Conservation (phyloP, 2,329 filamentous ascomycete species). For the Didymella lethalis region DNA sequence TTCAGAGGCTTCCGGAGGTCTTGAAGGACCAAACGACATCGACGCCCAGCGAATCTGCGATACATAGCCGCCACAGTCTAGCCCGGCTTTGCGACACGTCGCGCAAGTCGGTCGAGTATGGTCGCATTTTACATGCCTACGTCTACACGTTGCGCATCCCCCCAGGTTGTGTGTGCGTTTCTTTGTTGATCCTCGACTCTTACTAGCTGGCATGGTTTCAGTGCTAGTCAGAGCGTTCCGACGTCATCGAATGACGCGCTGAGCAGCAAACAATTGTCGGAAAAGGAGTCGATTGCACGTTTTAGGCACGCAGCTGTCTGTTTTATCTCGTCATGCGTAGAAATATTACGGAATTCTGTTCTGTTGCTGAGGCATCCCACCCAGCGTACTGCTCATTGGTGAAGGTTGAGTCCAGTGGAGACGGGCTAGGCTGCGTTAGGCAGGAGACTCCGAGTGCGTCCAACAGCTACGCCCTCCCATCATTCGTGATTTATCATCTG, state of each 20-base stretch:
- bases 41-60: slow-evolving; percentile 27
- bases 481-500: slow-evolving; percentile 14
- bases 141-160: slow-evolving; percentile 23
- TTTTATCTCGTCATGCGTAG: slow-evolving; percentile 8
- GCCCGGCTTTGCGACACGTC: slow-evolving; percentile 15
- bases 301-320: neutral
- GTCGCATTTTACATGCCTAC: slow-evolving; percentile 25
- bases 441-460: slow-evolving; percentile 14
- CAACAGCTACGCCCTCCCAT: neutral
- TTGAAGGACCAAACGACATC: slow-evolving; percentile 15
- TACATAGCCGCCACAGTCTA: slow-evolving; percentile 22
- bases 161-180: slow-evolving; percentile 27
- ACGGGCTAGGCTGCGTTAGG: slow-evolving; percentile 3
- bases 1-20: neutral
- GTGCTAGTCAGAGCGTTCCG: neutral
- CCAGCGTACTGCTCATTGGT: slow-evolving; percentile 4
- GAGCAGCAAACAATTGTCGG: too few relatives aligned
- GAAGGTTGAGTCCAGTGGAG: slow-evolving; percentile 6
- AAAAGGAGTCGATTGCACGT: neutral
- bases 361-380: neutral
- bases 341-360: slow-evolving; percentile 10
- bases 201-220: slow-evolving; percentile 16
- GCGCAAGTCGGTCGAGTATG: slow-evolving; percentile 17
- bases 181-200: slow-evolving; percentile 14
- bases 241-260: slow-evolving; percentile 6